Evolutionary conservation across 805 yeast genomes (phyloP).

Genomic region (Kuraishia cidri): DNA sequence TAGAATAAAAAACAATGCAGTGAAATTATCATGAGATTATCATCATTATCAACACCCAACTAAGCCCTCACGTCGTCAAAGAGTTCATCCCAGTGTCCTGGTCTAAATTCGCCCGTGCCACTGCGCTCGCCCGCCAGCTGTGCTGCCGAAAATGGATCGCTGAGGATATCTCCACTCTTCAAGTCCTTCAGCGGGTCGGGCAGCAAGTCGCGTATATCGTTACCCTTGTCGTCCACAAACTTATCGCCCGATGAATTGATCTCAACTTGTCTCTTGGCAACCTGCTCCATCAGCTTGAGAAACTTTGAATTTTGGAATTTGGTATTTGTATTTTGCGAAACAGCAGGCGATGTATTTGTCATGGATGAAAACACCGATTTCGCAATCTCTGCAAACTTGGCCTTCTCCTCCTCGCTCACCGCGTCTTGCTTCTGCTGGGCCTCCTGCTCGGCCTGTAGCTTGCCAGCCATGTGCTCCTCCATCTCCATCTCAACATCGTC

Average conservation of each 20-base stretch:
- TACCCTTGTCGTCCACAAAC: constrained; percentile 24
- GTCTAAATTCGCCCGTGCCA: too few relatives aligned
- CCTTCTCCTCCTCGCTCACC: constrained; percentile 18
- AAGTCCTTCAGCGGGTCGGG: constrained; percentile 18
- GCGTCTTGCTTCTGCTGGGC: background rate
- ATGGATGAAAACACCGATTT: constrained; percentile 26
- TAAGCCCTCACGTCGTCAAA: too few relatives aligned
- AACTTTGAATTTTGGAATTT: constrained; percentile 31
- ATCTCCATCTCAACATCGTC: constrained; percentile 16
- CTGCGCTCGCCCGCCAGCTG: background rate
- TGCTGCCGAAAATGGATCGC: constrained; percentile 1
- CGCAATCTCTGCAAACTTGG: constrained; percentile 29
- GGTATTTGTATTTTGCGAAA: constrained; percentile 18
- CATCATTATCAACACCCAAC: too few relatives aligned
- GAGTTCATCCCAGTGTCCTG: too few relatives aligned
- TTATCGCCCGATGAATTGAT: constrained; percentile 23
- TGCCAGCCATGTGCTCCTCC: constrained; percentile 2
- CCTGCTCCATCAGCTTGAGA: constrained; percentile 28
- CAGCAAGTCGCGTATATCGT: constrained; percentile 22
- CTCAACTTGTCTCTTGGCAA: constrained; percentile 28
- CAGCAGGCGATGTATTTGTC: constrained; percentile 17
- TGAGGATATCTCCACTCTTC: constrained; percentile 10
- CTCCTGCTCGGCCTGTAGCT: constrained; percentile 6
- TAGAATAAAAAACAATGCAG: too few relatives aligned
- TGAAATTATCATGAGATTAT: too few relatives aligned